phyloP scores from a whole-genome alignment of 148 eudicot genomes.

The Camellia japonica region DNA sequence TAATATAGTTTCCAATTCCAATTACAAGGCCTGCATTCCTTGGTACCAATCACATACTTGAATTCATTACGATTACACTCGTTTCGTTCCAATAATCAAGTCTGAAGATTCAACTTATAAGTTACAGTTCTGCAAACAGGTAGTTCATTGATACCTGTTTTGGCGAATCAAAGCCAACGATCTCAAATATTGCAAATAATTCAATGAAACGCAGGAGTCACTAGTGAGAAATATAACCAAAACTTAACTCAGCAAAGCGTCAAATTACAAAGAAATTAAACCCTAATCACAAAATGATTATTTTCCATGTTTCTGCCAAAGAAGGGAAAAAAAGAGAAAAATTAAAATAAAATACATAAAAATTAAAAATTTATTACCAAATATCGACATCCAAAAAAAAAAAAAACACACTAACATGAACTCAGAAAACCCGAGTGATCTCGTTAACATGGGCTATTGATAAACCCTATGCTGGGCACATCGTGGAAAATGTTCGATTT shows the following conservation, averaged over 20 bases:
- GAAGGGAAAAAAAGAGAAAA: no score
- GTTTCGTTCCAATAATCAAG: no score
- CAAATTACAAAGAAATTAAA: neutral
- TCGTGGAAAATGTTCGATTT: no score
- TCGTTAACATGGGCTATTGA: neutral
- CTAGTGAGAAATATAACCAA: neutral
- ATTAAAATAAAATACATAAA: no score
- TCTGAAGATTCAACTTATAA: no score
- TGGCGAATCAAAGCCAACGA: no score
- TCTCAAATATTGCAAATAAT: neutral
- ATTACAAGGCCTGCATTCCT: neutral
- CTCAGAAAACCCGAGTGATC: neutral
- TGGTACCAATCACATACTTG: neutral
- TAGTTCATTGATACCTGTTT: no score
- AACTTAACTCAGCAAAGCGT: neutral
- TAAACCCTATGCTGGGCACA: neutral
- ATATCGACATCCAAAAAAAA: neutral
- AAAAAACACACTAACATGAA: neutral
- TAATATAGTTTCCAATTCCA: no score
- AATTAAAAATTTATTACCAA: neutral
- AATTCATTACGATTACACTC: no score
- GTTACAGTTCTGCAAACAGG: no score
- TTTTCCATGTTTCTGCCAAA: neutral
- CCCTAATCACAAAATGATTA: neutral
- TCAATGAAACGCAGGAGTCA: neutral